A percentile compares a stretch with the other conserved stretches of the same genome.
phyloP scores from a whole-genome alignment of 2,329 filamentous ascomycete genomes.

The Reticulascus tulasneorum region DNA sequence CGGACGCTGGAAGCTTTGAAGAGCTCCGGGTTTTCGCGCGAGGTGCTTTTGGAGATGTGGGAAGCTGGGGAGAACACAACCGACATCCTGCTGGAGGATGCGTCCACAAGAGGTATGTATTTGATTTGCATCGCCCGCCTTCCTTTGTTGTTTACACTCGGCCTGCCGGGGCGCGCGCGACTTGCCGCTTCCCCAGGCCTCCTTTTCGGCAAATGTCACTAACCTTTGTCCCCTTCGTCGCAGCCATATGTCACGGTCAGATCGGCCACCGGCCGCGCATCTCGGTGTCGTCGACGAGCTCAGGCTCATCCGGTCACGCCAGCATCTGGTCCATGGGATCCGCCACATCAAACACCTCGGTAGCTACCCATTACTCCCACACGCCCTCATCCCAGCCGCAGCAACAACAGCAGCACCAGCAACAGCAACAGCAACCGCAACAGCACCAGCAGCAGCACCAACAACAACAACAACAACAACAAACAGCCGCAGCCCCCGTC shows the following conservation, averaged over 20 bases:
- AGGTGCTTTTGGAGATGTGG: constrained; percentile 26
- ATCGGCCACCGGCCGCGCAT: constrained; percentile 34
- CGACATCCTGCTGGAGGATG: constrained; percentile 14
- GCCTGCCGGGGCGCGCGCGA: no score
- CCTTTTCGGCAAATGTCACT: no score
- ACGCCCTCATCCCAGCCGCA: constrained; percentile 32
- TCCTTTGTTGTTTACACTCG: no score
- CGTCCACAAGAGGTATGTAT: constrained; percentile 12
- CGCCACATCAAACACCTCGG: constrained; percentile 15
- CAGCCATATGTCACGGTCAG: constrained; percentile 31
- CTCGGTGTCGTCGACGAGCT: constrained; percentile 47
- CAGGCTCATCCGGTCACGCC: constrained; percentile 42
- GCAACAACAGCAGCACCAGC: constrained; percentile 20
- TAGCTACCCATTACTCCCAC: constrained; percentile 31
- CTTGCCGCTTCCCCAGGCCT: constrained; percentile 2
- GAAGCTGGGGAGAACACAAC: constrained; percentile 13
- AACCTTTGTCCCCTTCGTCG: constrained; percentile 27
- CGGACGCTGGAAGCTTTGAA: constrained; percentile 43
- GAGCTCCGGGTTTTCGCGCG: constrained; percentile 40
- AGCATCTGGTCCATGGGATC: constrained; percentile 27
- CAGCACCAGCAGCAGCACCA: no score
- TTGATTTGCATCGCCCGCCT: no score
- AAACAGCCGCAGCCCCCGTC: constrained; percentile 4
- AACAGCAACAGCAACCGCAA: constrained; percentile 25
- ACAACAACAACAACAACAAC: constrained; percentile 5